Conservation (phyloP, 768 basidiomycete species). For the Chlorophyllum brunneum region DNA sequence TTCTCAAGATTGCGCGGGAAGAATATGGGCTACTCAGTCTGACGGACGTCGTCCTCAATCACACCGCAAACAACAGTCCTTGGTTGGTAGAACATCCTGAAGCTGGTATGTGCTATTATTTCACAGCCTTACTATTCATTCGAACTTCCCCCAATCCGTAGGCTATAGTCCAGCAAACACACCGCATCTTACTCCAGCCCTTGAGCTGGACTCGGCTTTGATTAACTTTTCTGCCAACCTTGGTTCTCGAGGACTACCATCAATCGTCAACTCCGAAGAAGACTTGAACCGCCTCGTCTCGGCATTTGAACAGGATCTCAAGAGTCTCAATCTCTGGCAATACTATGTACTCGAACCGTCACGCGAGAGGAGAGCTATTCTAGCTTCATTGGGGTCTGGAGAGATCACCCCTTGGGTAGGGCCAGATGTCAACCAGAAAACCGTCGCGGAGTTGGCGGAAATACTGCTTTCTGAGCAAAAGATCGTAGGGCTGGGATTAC, state of each 20-base stretch:
- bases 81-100: conserved; percentile 96
- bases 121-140: neutral
- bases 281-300: conserved; percentile 68
- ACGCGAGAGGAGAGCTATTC: conserved; percentile 57
- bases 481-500: conserved; percentile 55
- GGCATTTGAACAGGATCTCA: conserved; percentile 59
- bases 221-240: conserved; percentile 75
- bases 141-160: conserved; percentile 23
- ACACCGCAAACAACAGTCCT: conserved; percentile 90
- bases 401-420: conserved; percentile 59
- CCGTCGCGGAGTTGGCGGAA: conserved; percentile 60
- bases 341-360: conserved; percentile 86
- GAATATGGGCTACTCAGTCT: conserved; percentile 86
- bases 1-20: conserved; percentile 67
- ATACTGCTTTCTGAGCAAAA: conserved; percentile 51
- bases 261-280: conserved; percentile 50
- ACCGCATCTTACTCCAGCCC: conserved; percentile 88
- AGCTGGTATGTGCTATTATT: conserved; percentile 60
- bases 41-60: conserved; percentile 96
- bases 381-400: conserved; percentile 45
- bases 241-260: conserved; percentile 65
- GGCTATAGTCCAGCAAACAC: conserved; percentile 90
- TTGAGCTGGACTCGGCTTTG: conserved; percentile 88
- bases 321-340: conserved; percentile 80
- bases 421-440: conserved; percentile 52